Base-by-base conservation (phyloP, 768 basidiomycete species). In the Scleroderma citrinum region DNA sequence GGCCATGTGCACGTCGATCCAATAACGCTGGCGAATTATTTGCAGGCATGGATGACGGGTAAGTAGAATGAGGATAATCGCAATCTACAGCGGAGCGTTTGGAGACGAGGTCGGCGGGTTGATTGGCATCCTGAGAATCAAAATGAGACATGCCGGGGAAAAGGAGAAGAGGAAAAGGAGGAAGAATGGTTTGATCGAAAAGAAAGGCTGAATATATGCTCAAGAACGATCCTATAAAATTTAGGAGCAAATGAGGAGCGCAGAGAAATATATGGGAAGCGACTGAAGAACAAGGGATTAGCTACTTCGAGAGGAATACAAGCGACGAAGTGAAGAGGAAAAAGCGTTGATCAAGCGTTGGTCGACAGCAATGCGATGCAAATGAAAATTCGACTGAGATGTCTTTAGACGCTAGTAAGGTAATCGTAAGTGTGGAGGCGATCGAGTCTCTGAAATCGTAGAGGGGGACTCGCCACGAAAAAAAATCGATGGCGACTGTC, bases 91-190 rank as follows among this genome's bases (percentile, higher is more conserved):
- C 48, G 16, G 59, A 58, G 23, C 65, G 70, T 49, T 58, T 51
- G 31, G 49, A 49, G 17, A 47, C 52, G 34, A 68, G 57, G 38
- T 70, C 71, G 1, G 68, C 61, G 21, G 55, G 54, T 51, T 62
- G 63, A 41, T 72, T 70, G 51, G 65, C 69, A 49, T 77, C 75
- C 55, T 70, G 65, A 40, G 65, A 55, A 45, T 76, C 76, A 52
- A 62, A 56, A 49, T 63, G 73, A 41, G 76, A 74, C 78, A 79
- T 77, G n/a, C 23, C 26, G 34, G 45, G 45, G n/a, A 41, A 47
- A 47, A 40, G 52, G 36, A 32, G 35, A 44, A 37, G 45, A 54
- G 30, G 34, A 38, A 38, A 29, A 44, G 36, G 30, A 39, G 30
- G 24, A 16, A 17, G 21, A 24, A 32, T 19, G 23, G 10, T 13